phyloP scores from a whole-genome alignment of 129 eudicot genomes.

The Apium graveolens region DNA sequence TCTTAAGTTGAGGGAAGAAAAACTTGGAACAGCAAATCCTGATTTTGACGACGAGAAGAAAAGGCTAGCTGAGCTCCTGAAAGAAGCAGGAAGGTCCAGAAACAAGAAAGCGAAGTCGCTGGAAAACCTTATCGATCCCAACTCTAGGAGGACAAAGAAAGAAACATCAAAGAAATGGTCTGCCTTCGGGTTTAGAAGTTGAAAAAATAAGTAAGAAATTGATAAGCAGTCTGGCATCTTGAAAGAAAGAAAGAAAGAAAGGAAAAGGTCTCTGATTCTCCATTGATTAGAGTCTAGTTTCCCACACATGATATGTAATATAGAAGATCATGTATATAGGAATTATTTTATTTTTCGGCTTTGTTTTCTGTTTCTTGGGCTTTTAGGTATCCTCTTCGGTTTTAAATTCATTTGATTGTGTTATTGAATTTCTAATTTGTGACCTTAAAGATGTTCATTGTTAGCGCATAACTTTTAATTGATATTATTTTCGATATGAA shows the following conservation, averaged over 20 bases:
- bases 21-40: constrained; percentile 98
- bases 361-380: constrained; percentile 14
- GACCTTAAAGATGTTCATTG: neutral
- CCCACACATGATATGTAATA: constrained; percentile 26
- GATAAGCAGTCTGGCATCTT: neutral
- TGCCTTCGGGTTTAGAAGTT: constrained; percentile 83
- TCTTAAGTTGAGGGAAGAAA: constrained; percentile 65
- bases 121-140: too few species aligned
- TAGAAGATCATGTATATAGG: constrained; percentile 58
- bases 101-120: constrained; percentile 88
- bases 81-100: constrained; percentile 72
- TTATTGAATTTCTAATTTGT: constrained; percentile 1
- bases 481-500: too few species aligned
- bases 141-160: constrained; percentile 82
- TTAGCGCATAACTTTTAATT: neutral
- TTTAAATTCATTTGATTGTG: neutral
- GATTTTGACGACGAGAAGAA: constrained; percentile 93
- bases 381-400: neutral
- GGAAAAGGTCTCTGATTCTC: neutral
- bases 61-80: constrained; percentile 81
- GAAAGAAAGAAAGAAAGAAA: neutral
- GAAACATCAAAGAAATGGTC: constrained; percentile 89
- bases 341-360: constrained; percentile 22
- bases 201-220: neutral
- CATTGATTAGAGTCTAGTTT: constrained; percentile 24